Evolutionary conservation across 2,329 filamentous ascomycete species (phyloP), one percentile per base, ranked within the genome.

Genomic region (Xylaria sp.): DNA sequence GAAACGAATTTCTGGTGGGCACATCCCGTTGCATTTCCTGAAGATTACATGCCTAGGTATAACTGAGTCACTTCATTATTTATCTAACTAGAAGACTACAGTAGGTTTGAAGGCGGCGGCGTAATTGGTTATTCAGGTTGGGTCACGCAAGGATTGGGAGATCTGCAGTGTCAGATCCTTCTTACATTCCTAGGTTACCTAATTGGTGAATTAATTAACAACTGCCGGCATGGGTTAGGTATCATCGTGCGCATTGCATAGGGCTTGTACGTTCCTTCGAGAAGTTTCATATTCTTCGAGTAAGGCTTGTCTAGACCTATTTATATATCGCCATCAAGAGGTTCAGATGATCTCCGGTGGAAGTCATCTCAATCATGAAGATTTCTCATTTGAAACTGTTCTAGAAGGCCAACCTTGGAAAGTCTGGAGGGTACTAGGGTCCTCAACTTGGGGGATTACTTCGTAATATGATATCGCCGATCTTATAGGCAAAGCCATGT

Each of bases 401-500:
- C 46, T 7, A 34, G 18, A 53, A 13, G 48, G 48, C 20, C 8
- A 48, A 8, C 23, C 45, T 28, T 28, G 4, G 18, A 48, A 28
- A 32, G 10, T 28, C 18, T 57, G 8, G 30, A 58, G 39, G 18
- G 39, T 12, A 32, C 39, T 13, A 23, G 39, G 55, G 39, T 58
- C 39, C 55, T 20, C 20, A 41, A 50, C 25, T 58, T 43, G 55
- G 55, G 28, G 55, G 41, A 58, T 58, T 45, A 18, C 36, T 12
- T 15, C 15, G 36, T 13, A 45, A 45, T 45, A 25, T 28, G 20
- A 28, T 58, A 58, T 45, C n/a, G 39, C 55, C 34, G 55, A 41
- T 58, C 23, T 58, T 58, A 58, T 58, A 58, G 55, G 55, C 55
- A 41, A 58, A 45, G 39, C 5, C 39, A 58, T 45, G 55, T 45